These are phyloP conservation scores for Colletotrichum lini DNA, from an alignment of 2,329 filamentous ascomycete genomes.

Conservation along the genomic window DNA sequence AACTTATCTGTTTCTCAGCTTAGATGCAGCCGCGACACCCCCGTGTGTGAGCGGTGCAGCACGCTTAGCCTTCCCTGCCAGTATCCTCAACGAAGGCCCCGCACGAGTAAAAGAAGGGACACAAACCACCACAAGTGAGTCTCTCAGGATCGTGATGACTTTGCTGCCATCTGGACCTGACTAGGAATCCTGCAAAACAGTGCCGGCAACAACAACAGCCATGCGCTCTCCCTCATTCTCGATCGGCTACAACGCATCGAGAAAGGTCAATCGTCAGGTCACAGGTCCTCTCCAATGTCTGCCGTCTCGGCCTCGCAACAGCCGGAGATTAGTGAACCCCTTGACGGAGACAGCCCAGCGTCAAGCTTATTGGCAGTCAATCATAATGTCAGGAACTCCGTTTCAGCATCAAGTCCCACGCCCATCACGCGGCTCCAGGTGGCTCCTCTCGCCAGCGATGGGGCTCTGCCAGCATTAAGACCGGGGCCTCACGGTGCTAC, in stretches of 20 bases:
- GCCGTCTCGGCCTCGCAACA: conserved; percentile 10
- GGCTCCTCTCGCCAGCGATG: too few species aligned
- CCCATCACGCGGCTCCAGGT: neutral
- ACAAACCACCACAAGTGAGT: conserved; percentile 43
- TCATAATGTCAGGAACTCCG: neutral
- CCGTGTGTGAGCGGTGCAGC: conserved; percentile 48
- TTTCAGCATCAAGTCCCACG: neutral
- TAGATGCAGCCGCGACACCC: conserved; percentile 50
- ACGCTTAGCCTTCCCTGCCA: conserved; percentile 46
- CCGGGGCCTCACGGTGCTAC: neutral
- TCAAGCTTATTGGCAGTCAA: neutral
- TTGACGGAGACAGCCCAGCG: neutral
- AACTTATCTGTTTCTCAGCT: conserved; percentile 40
- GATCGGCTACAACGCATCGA: conserved; percentile 50
- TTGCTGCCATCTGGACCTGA: neutral
- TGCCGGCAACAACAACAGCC: conserved; percentile 30
- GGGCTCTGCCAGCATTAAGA: neutral
- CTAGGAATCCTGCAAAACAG: neutral
- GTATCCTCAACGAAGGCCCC: conserved; percentile 47
- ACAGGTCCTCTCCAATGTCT: conserved; percentile 32
- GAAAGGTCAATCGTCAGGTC: conserved; percentile 5
- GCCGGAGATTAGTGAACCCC: neutral
- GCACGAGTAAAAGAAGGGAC: conserved; percentile 44
- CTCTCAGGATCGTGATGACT: neutral
- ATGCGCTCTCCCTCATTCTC: conserved; percentile 47